Conservation (phyloP, 2,329 filamentous ascomycete species). For the Nannizziopsis arthrosporioides region DNA sequence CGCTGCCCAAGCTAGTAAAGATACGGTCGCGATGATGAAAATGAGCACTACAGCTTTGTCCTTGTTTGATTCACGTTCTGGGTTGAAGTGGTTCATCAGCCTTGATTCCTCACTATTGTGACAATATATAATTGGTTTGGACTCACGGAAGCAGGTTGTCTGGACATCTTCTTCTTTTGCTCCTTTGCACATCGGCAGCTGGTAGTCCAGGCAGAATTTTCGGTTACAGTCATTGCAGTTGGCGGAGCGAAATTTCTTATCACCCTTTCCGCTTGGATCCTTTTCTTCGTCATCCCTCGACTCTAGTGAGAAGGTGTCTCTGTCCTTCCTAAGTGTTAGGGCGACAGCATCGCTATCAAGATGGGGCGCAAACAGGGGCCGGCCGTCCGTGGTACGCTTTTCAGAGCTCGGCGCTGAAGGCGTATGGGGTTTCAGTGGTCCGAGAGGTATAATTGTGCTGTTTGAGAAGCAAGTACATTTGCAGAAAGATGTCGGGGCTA, state of each 20-base stretch:
- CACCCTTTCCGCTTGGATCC: conserved; percentile 14
- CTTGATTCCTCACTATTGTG: neutral
- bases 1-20: conserved; percentile 49
- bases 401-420: conserved; percentile 13
- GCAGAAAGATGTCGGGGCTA: conserved; percentile 51
- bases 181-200: conserved; percentile 49
- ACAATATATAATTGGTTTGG: neutral
- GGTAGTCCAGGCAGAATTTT: conserved; percentile 53
- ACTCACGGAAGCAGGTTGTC: conserved; percentile 53
- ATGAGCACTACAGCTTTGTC: conserved; percentile 55
- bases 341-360: conserved; percentile 11
- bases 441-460: conserved; percentile 55
- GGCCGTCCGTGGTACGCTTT: conserved; percentile 10
- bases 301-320: neutral
- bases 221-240: conserved; percentile 58
- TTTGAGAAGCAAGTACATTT: conserved; percentile 61
- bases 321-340: neutral
- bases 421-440: conserved; percentile 30
- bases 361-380: conserved; percentile 7
- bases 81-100: neutral
- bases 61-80: conserved; percentile 55
- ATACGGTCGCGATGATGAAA: conserved; percentile 53
- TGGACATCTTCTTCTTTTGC: conserved; percentile 53
- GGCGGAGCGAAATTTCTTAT: conserved; percentile 31
- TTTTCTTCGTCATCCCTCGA: conserved; percentile 11